A percentile compares a stretch with the other conserved stretches of the same genome.
Conservation (phyloP, 2,329 filamentous ascomycete species). For the Neonectria coccinea region DNA sequence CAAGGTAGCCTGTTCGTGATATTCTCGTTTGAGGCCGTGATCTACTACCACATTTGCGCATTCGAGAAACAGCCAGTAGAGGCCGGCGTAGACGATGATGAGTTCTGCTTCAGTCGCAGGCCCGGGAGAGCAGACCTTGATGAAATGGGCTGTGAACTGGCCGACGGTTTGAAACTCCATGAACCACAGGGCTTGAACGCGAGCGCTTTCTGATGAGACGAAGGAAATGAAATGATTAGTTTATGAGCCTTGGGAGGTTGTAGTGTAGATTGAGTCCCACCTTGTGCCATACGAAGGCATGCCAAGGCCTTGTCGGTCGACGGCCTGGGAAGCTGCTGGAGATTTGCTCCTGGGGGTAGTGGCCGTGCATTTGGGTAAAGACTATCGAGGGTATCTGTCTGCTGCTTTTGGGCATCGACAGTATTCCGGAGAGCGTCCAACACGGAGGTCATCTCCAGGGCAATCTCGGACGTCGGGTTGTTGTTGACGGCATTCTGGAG, state of each 20-base stretch:
- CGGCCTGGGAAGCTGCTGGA: slow-evolving; percentile 12
- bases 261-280: neutral
- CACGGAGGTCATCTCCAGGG: slow-evolving; percentile 36
- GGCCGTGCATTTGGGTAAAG: slow-evolving; percentile 19
- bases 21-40: slow-evolving; percentile 24
- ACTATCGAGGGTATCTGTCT: slow-evolving; percentile 14
- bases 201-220: slow-evolving; percentile 5
- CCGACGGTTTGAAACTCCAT: slow-evolving; percentile 28
- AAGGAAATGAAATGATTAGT: neutral
- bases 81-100: slow-evolving; percentile 36
- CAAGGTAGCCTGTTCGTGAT: slow-evolving; percentile 24
- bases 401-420: slow-evolving; percentile 30
- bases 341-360: slow-evolving; percentile 7
- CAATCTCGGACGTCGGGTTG: slow-evolving; percentile 28
- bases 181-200: slow-evolving; percentile 28
- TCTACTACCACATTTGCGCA: slow-evolving; percentile 28
- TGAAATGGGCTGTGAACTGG: slow-evolving; percentile 36
- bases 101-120: slow-evolving; percentile 32
- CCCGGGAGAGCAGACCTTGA: slow-evolving; percentile 39
- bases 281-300: slow-evolving; percentile 21
- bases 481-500: slow-evolving; percentile 38
- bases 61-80: slow-evolving; percentile 40
- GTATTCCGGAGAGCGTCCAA: slow-evolving; percentile 30
- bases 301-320: slow-evolving; percentile 14
- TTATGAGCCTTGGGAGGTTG: no score